phyloP scores from a whole-genome alignment of 1,284 basidiomycete genomes.

The Polyporus tsugae region DNA sequence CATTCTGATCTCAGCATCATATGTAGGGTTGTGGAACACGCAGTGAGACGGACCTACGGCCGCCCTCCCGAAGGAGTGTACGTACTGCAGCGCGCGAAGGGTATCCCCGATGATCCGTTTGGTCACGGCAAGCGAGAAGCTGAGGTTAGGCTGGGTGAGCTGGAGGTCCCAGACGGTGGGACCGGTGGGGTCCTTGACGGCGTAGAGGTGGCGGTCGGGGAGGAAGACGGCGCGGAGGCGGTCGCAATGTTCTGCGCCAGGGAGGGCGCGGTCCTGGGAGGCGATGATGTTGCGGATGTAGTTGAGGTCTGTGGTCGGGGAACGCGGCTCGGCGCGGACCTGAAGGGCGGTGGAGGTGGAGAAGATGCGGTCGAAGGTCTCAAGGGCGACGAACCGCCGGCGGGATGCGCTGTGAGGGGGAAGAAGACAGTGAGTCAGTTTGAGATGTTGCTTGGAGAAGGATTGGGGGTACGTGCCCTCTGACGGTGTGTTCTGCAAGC shows the following conservation, averaged over 20 bases:
- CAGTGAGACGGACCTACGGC: neutral
- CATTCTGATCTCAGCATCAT: neutral
- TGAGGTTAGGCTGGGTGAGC: neutral
- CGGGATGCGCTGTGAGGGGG: neutral
- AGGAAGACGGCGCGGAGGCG: slow-evolving; percentile 2
- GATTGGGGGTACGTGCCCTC: neutral
- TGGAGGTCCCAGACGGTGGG: slow-evolving; percentile 17
- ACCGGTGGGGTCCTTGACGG: slow-evolving; percentile 10
- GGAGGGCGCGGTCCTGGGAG: neutral
- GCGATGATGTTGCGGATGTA: slow-evolving; percentile 9
- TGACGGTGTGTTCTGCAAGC: slow-evolving; percentile 7
- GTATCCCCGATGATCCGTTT: slow-evolving; percentile 22
- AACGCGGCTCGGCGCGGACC: neutral
- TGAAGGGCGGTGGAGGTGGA: neutral
- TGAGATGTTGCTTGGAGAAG: no score
- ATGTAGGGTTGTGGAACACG: neutral
- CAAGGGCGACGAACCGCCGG: slow-evolving; percentile 1
- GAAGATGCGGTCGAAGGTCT: slow-evolving; percentile 1
- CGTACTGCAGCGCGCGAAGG: slow-evolving; percentile 24
- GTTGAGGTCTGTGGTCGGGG: neutral
- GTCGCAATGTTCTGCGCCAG: neutral
- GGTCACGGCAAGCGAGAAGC: slow-evolving; percentile 12
- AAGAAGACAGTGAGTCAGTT: no score
- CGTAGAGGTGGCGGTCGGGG: neutral
- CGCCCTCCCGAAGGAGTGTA: slow-evolving; percentile 19